Evolutionary conservation across 2,329 filamentous ascomycete species (phyloP).

Genomic region (Thielaviopsis punctulata): DNA sequence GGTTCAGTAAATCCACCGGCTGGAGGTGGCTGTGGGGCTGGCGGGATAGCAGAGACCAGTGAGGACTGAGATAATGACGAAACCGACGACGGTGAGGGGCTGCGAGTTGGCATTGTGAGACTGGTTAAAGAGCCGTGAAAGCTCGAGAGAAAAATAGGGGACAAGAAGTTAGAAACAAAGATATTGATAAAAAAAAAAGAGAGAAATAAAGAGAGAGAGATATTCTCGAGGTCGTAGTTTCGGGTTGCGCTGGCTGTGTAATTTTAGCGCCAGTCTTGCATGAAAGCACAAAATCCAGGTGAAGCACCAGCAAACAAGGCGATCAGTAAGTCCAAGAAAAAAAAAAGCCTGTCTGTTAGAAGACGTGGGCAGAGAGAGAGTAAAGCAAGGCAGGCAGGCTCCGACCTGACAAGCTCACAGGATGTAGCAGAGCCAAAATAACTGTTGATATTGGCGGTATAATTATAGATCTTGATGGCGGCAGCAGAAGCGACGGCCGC

Average conservation of each 20-base stretch:
- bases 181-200: not conserved
- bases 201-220: not conserved
- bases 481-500: not conserved
- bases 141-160: not conserved
- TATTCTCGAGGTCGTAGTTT: not conserved
- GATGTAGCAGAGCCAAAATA: not conserved
- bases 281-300: not conserved
- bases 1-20: not conserved
- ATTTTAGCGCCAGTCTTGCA: not conserved
- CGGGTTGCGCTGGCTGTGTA: not conserved
- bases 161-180: no score
- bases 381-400: not conserved
- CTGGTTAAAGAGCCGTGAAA: not conserved
- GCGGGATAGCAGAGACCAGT: not conserved
- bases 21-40: conserved; percentile 3
- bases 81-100: not conserved
- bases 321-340: not conserved
- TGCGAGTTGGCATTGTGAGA: not conserved
- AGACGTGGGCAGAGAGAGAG: not conserved
- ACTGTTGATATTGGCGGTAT: not conserved
- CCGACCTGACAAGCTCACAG: not conserved
- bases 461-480: not conserved
- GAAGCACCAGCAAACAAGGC: not conserved
- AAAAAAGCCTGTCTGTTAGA: not conserved
- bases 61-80: conserved; percentile 4